Percentiles rank a stretch among this genome's conserved stretches.
Conservation (phyloP, 2,329 filamentous ascomycete species). For the Immersiporthe knoxdaviesiana region DNA sequence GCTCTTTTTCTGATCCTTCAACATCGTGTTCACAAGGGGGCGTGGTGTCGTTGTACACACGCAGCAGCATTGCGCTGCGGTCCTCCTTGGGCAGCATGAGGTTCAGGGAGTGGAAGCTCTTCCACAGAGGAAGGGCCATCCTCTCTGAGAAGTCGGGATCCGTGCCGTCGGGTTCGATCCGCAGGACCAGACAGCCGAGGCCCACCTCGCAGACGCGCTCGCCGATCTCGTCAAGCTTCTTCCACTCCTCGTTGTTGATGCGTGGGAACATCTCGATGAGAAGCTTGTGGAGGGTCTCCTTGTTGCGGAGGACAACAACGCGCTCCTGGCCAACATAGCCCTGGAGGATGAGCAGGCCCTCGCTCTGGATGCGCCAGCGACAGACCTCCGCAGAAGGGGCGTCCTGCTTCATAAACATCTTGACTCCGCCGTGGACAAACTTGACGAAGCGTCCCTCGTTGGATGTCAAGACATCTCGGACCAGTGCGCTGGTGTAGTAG, state of each 20-base stretch:
- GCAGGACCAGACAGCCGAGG: constrained; percentile 91
- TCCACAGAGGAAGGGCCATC: constrained; percentile 92
- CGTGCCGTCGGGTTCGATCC: constrained; percentile 75
- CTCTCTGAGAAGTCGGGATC: constrained; percentile 67
- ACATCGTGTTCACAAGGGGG: constrained; percentile 75
- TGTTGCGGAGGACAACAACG: constrained; percentile 73
- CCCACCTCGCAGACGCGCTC: constrained; percentile 76
- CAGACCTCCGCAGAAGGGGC: constrained; percentile 84
- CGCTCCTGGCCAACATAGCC: constrained; percentile 83
- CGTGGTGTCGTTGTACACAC: constrained; percentile 87
- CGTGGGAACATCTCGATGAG: constrained; percentile 97
- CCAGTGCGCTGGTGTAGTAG: constrained; percentile 89
- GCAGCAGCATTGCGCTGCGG: constrained; percentile 84
- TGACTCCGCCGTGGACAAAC: constrained; percentile 95
- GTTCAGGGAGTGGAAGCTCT: constrained; percentile 88
- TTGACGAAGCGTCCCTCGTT: constrained; percentile 93
- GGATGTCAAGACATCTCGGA: constrained; percentile 79
- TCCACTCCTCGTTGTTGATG: constrained; percentile 74
- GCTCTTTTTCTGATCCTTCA: constrained; percentile 53
- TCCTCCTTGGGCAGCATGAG: constrained; percentile 99
- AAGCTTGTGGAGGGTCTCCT: constrained; percentile 78
- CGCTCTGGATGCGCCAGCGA: constrained; percentile 92
- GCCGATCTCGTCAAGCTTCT: constrained; percentile 83
- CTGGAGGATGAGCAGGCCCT: constrained; percentile 88
- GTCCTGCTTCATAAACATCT: constrained; percentile 99